A percentile compares a stretch with the other conserved stretches of the same genome.
These are phyloP conservation scores for Carallia brachiata DNA, from an alignment of 345 rosid species.

Conservation along the genomic window DNA sequence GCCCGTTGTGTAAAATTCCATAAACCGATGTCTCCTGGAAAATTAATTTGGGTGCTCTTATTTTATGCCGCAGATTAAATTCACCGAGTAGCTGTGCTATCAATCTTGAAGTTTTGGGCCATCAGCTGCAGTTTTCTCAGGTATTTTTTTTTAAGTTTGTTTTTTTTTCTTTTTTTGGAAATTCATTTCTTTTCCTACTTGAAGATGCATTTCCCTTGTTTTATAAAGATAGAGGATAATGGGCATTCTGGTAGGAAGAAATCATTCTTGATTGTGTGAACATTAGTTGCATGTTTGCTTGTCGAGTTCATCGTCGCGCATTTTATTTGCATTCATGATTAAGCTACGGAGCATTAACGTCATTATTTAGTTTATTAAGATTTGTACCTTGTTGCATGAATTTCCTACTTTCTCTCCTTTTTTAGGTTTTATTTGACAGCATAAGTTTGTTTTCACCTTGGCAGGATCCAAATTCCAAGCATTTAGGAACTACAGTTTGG, in stretches of 20 bases:
- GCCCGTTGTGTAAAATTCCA: too few species aligned
- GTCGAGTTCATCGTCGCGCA: too few species aligned
- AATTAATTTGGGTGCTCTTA: not conserved
- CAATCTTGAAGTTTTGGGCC: constrained; percentile 66
- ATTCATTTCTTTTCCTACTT: not conserved
- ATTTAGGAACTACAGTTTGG: constrained; percentile 96
- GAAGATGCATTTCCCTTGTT: not conserved
- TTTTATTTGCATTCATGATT: too few species aligned
- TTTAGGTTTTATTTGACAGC: constrained; percentile 3
- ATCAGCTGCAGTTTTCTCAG: constrained; percentile 78
- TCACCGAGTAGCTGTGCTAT: constrained; percentile 72
- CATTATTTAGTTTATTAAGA: not conserved
- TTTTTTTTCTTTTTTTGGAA: not conserved
- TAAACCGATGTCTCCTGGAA: not conserved
- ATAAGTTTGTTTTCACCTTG: constrained; percentile 22
- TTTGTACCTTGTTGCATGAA: constrained; percentile 5
- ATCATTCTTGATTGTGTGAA: too few species aligned
- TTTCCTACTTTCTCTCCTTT: not conserved
- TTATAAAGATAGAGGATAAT: not conserved
- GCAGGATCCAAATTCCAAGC: constrained; percentile 96
- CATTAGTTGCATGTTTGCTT: too few species aligned
- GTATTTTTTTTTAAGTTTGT: constrained; percentile 28
- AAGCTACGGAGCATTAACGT: not conserved
- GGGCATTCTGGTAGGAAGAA: too few species aligned
- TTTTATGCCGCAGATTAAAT: constrained; percentile 51